Evolutionary conservation across 1,139 yeast species (phyloP).

Genomic region (Geotrichum macrosporum): DNA sequence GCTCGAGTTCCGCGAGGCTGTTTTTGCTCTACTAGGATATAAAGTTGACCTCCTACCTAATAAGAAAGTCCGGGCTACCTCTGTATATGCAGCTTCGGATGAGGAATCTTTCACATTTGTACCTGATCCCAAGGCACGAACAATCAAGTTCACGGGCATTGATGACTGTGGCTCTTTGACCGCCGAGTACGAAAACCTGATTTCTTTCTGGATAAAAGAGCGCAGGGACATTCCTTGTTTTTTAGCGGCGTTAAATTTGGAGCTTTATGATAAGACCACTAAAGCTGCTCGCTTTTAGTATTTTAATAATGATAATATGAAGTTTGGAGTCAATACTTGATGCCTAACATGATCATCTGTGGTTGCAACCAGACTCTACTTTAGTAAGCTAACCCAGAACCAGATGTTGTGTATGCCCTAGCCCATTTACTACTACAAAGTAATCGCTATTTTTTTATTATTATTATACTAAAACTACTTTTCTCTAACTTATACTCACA

Average conservation of each 20-base stretch:
- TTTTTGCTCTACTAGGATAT: conserved; percentile 69
- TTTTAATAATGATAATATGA: neutral
- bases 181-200: conserved; percentile 51
- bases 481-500: too few relatives aligned
- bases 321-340: too few relatives aligned
- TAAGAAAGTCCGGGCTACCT: conserved; percentile 61
- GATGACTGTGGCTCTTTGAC: conserved; percentile 40
- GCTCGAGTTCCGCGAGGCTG: conserved; percentile 65
- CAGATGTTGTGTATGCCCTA: neutral
- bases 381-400: neutral
- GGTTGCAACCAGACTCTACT: too few relatives aligned
- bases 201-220: conserved; percentile 64
- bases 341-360: too few relatives aligned
- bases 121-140: conserved; percentile 35
- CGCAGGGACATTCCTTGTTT: conserved; percentile 74
- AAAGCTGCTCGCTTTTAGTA: conserved; percentile 29
- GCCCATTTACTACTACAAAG: neutral
- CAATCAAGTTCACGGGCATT: conserved; percentile 36
- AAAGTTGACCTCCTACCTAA: conserved; percentile 66
- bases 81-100: conserved; percentile 45
- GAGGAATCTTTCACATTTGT: conserved; percentile 39
- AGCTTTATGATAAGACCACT: conserved; percentile 47
- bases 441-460: too few relatives aligned
- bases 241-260: conserved; percentile 68
- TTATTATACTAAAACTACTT: too few relatives aligned